Evolutionary conservation across 805 yeast genomes (phyloP).

Genomic region (Lipomyces anomalus): DNA sequence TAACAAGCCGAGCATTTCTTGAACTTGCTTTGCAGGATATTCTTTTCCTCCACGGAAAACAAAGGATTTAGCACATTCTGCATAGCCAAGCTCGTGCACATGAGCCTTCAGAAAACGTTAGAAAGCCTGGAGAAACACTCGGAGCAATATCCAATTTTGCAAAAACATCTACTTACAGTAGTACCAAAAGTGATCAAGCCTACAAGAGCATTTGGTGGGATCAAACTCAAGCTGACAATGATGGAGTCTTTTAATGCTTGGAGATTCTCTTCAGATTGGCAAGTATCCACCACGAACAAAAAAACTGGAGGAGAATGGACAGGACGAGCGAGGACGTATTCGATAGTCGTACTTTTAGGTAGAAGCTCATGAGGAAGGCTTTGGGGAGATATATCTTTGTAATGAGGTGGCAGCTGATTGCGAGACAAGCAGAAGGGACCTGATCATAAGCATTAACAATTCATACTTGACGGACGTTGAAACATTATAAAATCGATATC

Average conservation of each 20-base stretch:
- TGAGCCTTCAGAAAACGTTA: constrained; percentile 43
- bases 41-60: constrained; percentile 89
- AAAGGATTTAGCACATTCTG: constrained; percentile 63
- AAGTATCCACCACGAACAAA: constrained; percentile 77
- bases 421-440: constrained; percentile 68
- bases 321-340: constrained; percentile 76
- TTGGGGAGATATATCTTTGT: constrained; percentile 67
- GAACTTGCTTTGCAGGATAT: constrained; percentile 50
- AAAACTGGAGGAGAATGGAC: constrained; percentile 81
- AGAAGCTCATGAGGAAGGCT: constrained; percentile 77
- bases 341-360: constrained; percentile 67
- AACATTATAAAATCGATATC: background rate
- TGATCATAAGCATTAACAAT: background rate
- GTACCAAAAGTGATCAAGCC: constrained; percentile 88
- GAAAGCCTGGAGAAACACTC: background rate
- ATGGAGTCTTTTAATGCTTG: constrained; percentile 77
- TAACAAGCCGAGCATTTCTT: constrained; percentile 55
- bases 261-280: constrained; percentile 84
- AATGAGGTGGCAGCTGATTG: constrained; percentile 77
- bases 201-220: constrained; percentile 85
- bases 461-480: background rate
- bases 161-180: constrained; percentile 36
- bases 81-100: constrained; percentile 74
- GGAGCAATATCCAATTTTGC: background rate
- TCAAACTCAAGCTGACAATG: constrained; percentile 63